A percentile compares a stretch with the other conserved stretches of the same genome.
phyloP scores from a whole-genome alignment of 192 early-diverging fungal species.

The Linnemannia elongata region DNA sequence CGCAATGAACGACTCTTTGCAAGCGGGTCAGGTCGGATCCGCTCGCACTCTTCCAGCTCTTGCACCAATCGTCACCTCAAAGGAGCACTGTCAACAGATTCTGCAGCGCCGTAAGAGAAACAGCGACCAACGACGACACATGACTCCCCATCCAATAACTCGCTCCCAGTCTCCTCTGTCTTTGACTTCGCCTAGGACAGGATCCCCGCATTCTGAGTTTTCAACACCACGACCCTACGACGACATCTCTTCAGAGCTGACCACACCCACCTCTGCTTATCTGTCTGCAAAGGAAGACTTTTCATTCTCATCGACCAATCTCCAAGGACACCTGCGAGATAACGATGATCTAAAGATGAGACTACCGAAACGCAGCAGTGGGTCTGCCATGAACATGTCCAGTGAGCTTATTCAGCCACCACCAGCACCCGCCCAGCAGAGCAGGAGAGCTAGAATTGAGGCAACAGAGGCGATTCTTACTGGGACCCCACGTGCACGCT shows the following conservation, averaged over 20 bases:
- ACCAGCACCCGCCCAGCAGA: neutral
- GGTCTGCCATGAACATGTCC: neutral
- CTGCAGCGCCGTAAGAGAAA: neutral
- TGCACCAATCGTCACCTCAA: constrained; percentile 32
- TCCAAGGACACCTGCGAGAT: neutral
- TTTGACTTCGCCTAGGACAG: neutral
- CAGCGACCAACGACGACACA: neutral
- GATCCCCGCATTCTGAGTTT: neutral
- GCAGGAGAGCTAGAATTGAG: neutral
- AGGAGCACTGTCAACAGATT: constrained; percentile 15
- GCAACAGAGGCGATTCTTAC: neutral
- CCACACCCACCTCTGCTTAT: neutral
- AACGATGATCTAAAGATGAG: neutral
- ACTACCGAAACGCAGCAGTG: neutral
- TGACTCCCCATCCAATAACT: no score
- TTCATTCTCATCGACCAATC: neutral
- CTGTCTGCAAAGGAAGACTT: constrained; percentile 26
- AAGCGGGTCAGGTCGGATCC: neutral
- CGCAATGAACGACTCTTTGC: neutral
- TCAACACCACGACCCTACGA: neutral
- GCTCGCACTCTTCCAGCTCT: constrained; percentile 4
- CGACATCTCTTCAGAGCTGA: neutral
- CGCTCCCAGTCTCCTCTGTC: neutral
- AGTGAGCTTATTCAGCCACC: neutral
- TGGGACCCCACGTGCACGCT: neutral